Evolutionary conservation across 345 rosid genomes (phyloP), one percentile per base, ranked within the genome.

Genomic region (Kernera saxatilis): DNA sequence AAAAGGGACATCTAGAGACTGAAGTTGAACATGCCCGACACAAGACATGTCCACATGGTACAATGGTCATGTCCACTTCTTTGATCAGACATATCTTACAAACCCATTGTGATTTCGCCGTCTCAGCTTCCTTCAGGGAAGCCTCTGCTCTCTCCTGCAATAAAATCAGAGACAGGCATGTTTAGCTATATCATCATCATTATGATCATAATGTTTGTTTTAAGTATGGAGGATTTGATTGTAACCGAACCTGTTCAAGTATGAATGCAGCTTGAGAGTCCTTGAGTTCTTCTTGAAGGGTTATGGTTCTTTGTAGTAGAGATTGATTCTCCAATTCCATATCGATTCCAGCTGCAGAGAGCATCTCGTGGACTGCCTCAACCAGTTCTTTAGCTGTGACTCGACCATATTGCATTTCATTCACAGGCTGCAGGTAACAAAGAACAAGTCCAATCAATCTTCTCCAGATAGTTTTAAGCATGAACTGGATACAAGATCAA

Each of bases 11-110:
- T 77, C 81, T 78, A 2, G 98, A 84, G 70, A 93, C 94, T 63
- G 92, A 89, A 26, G 96, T 69, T 18, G 90, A 83, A 72, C 97
- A 91, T 81, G 78, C 72, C 17, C 82, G 86, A 71, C 97, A 90
- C 73, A 93, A 89, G 41, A 88, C 97, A 52, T 93, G 98, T 50
- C 98, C 98, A 26, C 97, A 90, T 27, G 98, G 97, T 66, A 82
- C 84, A 30, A 93, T 78, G 5, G 93, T 84, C 77, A 88, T 77
- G 43, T 87, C 90, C 39, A 93, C 95, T 76, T 93, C 98, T 67
- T 84, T 81, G 78, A 48, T 88, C 83, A 84, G 72, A 76, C 96
- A 93, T 36, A 93, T 89, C 73, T 92, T 81, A 71, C 97, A 90
- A 27, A 85, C 39, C 98, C 98, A 93, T 18, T 93, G 93, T 6